These are phyloP conservation scores for Apophysomyces elegans DNA, from an alignment of 371 early-diverging fungal species.

Conservation along the genomic window DNA sequence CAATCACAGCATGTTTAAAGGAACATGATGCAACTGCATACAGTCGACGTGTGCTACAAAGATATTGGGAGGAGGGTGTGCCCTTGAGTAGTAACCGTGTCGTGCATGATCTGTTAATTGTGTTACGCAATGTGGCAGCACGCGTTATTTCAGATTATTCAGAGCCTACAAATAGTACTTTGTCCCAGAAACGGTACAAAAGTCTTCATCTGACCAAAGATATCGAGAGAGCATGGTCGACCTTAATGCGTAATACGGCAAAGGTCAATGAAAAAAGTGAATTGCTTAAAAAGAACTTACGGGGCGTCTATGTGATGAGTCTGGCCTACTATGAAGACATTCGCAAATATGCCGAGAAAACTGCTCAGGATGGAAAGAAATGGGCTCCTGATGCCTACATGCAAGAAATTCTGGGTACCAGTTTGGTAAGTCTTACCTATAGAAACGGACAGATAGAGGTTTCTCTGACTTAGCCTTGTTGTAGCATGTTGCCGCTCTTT, in stretches of 20 bases:
- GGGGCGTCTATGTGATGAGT: constrained; percentile 58
- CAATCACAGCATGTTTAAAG: constrained; percentile 52
- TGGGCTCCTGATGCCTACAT: constrained; percentile 62
- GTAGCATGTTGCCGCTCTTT: constrained; percentile 64
- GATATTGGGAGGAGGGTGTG: constrained; percentile 51
- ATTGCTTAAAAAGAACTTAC: constrained; percentile 45
- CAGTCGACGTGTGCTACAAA: constrained; percentile 52
- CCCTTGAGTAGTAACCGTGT: constrained; percentile 59
- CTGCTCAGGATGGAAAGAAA: constrained; percentile 48
- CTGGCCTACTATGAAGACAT: constrained; percentile 63
- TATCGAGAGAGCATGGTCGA: constrained; percentile 51
- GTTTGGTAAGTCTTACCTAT: constrained; percentile 52
- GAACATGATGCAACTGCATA: constrained; percentile 45
- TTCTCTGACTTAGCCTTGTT: not conserved
- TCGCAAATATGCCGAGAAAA: constrained; percentile 49
- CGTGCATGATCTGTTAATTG: constrained; percentile 55
- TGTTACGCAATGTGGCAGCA: constrained; percentile 56
- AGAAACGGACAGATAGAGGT: not conserved
- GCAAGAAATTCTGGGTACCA: constrained; percentile 66
- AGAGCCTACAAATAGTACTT: constrained; percentile 17
- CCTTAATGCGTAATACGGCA: constrained; percentile 41
- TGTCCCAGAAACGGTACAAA: constrained; percentile 24
- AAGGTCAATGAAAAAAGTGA: constrained; percentile 22
- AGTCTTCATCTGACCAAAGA: constrained; percentile 31
- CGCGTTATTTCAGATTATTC: constrained; percentile 42